Base-by-base conservation (phyloP, 306 rosid genomes). In the Pueraria montana region DNA sequence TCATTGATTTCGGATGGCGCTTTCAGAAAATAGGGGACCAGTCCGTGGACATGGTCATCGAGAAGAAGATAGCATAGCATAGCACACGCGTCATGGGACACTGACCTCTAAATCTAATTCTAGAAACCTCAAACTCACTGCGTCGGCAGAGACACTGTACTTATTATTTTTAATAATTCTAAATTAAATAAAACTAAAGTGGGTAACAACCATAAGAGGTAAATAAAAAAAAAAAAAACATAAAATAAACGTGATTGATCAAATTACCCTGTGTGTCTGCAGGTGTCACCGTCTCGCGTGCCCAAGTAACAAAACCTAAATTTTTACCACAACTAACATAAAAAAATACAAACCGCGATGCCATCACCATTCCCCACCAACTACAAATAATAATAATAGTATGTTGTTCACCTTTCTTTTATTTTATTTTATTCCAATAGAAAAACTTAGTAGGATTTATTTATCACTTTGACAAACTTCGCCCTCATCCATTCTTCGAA, bases 101-200 rank as follows among this genome's bases (percentile, higher is more conserved):
- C 50, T 73, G 58, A 81, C 94, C 32, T 12, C 86, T 64, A 18
- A 46, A 0, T 11, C 48, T 43, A 16, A 16, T 70, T 67, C 53
- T 52, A 75, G 85, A 69, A 79, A 26, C 78, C 67, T 10, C 63
- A 43, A 80, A 70, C 71, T 72, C 74, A 30, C 53, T 80, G 83
- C 90, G 93, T 91, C 92, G 93, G 93, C 81, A 81, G 79, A 55
- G 26, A 14, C 58, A 50, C 21, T 32, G n/a, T 36, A n/a, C 42
- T 13, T 27, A 8, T 5, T 27, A 16, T 11, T 12, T n/a, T 11
- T 56, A 3, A 32, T 38, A 38, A 34, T 38, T 50, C 1, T 2
- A 49, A 52, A 18, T 17, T 52, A 2, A 32, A 74, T 32, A 11
- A 26, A 53, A 52, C 49, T 59, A 76, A 40, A 59, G 70, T 59